Conservation (phyloP, 2,329 filamentous ascomycete genomes). For the Tolypocladium tropicale region DNA sequence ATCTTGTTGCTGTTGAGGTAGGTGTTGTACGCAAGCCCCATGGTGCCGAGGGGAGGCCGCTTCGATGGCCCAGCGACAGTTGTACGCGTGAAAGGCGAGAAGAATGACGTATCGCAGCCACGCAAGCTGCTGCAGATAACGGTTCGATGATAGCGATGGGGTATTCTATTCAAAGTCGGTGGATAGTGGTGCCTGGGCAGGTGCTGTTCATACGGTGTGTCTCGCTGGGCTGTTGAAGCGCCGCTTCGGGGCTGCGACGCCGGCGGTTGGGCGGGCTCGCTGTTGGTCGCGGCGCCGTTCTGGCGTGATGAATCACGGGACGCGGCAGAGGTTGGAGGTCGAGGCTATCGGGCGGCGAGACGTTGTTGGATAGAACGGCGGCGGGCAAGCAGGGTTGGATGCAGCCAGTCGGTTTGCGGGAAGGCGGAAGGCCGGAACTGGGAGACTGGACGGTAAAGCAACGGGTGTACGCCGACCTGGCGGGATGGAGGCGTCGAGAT, state of each 20-base stretch:
- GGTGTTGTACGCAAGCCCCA: slow-evolving; percentile 87
- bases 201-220: not conserved
- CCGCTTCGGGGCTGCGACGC: not conserved
- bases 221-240: not conserved
- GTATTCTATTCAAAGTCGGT: too few relatives aligned
- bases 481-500: not conserved
- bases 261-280: not conserved
- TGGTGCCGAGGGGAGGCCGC: slow-evolving; percentile 24
- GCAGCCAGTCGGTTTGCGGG: not conserved
- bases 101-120: not conserved
- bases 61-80: not conserved
- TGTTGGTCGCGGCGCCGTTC: not conserved
- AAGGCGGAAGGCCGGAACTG: not conserved
- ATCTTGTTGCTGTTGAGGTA: slow-evolving; percentile 82
- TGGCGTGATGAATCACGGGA: not conserved
- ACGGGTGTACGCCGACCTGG: not conserved
- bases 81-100: not conserved
- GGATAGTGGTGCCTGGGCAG: not conserved
- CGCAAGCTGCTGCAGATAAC: not conserved
- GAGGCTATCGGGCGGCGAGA: not conserved
- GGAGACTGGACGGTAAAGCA: not conserved
- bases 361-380: not conserved
- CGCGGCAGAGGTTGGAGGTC: not conserved
- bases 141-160: not conserved
- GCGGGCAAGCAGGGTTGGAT: not conserved